These are phyloP conservation scores for Apiospora koreana DNA, from an alignment of 2,329 filamentous ascomycete species.

Conservation along the genomic window DNA sequence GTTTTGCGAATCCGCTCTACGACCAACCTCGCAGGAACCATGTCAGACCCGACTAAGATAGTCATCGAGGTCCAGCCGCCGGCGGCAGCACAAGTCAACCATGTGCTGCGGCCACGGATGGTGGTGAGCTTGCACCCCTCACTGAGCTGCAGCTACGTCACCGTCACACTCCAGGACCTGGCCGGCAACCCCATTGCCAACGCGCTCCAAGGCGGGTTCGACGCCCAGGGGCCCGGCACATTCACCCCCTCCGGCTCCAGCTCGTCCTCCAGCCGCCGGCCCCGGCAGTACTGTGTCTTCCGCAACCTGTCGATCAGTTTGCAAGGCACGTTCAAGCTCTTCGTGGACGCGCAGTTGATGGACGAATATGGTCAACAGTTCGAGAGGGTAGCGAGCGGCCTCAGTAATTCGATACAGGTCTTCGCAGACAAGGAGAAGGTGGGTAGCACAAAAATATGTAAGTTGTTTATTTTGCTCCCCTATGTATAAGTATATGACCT, in stretches of 20 bases:
- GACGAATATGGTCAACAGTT: not conserved
- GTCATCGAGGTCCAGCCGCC: not conserved
- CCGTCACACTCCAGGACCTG: too few relatives aligned
- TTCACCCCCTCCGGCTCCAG: too few relatives aligned
- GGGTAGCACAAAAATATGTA: not conserved
- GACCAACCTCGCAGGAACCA: not conserved
- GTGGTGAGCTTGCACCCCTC: not conserved
- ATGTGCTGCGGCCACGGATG: not conserved
- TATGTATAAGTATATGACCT: too few relatives aligned
- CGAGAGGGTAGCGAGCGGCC: too few relatives aligned
- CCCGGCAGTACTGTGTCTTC: not conserved
- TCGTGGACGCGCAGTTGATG: not conserved
- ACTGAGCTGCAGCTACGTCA: too few relatives aligned
- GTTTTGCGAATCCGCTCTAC: too few relatives aligned
- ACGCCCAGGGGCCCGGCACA: not conserved
- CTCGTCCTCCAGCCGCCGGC: too few relatives aligned
- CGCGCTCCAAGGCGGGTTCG: not conserved
- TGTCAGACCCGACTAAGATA: not conserved
- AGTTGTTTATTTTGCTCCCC: not conserved
- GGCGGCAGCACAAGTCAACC: too few relatives aligned
- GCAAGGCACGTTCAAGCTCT: not conserved
- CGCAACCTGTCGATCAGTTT: not conserved
- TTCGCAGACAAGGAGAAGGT: not conserved
- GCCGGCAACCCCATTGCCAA: not conserved
- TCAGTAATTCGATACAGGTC: too few relatives aligned